Conservation (phyloP, 2,329 filamentous ascomycete species). For the Fusarium siculi region DNA sequence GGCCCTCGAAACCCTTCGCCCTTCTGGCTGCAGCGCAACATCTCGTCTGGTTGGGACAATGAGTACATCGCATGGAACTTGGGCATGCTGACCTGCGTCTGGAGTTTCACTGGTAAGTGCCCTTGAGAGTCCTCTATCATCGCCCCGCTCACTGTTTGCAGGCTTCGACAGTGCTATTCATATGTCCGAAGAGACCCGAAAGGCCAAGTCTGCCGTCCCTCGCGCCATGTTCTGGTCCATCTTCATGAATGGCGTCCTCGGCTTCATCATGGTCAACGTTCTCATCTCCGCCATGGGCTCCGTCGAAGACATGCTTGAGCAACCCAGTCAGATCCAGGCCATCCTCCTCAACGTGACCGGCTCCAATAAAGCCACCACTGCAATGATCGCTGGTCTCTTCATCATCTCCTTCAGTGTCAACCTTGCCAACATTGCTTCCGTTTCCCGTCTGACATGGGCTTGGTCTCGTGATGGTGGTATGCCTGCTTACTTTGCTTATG, state of each 20-base stretch:
- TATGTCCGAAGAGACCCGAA: slow-evolving; percentile 42
- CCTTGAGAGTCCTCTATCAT: accelerated
- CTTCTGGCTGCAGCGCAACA: slow-evolving; percentile 38
- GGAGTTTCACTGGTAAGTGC: slow-evolving; percentile 40
- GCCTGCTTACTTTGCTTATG: slow-evolving; percentile 40
- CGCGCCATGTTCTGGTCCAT: slow-evolving; percentile 45
- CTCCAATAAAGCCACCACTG: slow-evolving; percentile 34
- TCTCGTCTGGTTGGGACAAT: slow-evolving; percentile 39
- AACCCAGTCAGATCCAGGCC: slow-evolving; percentile 39
- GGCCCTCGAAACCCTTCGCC: slow-evolving; percentile 33
- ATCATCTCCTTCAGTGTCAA: slow-evolving; percentile 42
- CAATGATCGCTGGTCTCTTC: slow-evolving; percentile 41
- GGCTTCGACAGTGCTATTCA: slow-evolving; percentile 43
- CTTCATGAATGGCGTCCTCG: slow-evolving; percentile 42
- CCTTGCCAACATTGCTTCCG: slow-evolving; percentile 40
- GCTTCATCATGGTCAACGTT: slow-evolving; percentile 44
- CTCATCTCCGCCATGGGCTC: slow-evolving; percentile 42
- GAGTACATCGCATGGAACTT: slow-evolving; percentile 40
- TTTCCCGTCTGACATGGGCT: slow-evolving; percentile 42
- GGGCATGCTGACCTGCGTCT: slow-evolving; percentile 42
- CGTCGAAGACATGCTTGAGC: slow-evolving; percentile 36
- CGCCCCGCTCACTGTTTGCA: background rate
- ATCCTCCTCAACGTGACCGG: slow-evolving; percentile 36
- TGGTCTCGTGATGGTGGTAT: slow-evolving; percentile 42
- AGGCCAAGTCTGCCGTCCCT: slow-evolving; percentile 40